Conservation (phyloP, 2,329 filamentous ascomycete species). For the Ophiostoma angusticollis region DNA sequence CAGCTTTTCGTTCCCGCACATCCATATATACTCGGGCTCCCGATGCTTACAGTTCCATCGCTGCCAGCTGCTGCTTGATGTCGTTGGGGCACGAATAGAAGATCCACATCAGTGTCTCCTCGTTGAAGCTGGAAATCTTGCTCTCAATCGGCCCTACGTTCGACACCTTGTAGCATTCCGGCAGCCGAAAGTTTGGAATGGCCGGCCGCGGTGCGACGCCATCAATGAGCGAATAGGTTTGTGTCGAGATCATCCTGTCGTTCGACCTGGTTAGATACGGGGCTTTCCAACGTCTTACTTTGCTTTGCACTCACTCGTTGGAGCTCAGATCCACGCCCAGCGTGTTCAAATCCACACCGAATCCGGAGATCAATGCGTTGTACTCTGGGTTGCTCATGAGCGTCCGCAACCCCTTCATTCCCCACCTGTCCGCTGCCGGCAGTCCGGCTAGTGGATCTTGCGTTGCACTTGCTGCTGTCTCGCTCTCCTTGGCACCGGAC, state of each 20-base stretch:
- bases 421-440: conserved; percentile 51
- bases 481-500: conserved; percentile 25
- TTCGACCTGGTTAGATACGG: neutral
- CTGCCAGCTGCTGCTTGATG: conserved; percentile 49
- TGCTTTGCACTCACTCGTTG: conserved; percentile 35
- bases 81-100: conserved; percentile 55
- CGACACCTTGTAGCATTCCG: conserved; percentile 54
- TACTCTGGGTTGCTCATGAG: conserved; percentile 54
- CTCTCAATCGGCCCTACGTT: conserved; percentile 53
- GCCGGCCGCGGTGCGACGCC: conserved; percentile 45
- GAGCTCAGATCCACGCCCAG: conserved; percentile 46
- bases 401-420: conserved; percentile 49
- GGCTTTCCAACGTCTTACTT: neutral
- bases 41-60: conserved; percentile 45
- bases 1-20: neutral
- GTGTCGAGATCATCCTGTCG: conserved; percentile 40
- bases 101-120: conserved; percentile 57
- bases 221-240: conserved; percentile 49
- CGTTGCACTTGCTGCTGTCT: conserved; percentile 26
- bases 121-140: conserved; percentile 54
- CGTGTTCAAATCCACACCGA: conserved; percentile 43
- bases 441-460: conserved; percentile 49
- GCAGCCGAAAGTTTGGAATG: conserved; percentile 43
- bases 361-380: conserved; percentile 45
- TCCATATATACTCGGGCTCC: no score